Base-by-base conservation (phyloP, 257 asterid genomes). In the Euphrasia confusa region DNA sequence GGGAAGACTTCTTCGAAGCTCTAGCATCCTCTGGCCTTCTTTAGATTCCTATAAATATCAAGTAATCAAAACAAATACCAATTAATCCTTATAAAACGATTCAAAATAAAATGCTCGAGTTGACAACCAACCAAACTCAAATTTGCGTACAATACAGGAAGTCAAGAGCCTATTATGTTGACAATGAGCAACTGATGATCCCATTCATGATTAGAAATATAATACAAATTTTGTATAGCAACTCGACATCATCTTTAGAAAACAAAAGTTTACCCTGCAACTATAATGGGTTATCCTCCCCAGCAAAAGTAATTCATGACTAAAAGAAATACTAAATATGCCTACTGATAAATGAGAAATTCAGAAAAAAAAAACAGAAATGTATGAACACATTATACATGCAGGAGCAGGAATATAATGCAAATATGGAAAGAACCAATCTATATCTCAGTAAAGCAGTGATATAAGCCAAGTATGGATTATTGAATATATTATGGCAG, bases 21-120 rank as follows among this genome's bases (percentile, higher is more conserved):
- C 92, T 69, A 62, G 79, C 95, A 89, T 89, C 83, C 64, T 87
- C 71, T 81, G 88, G 68, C 97, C 97, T 68, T 87, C 90, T 26
- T 75, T 58, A 78, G 97, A 84, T 71, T 69, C 92, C 97, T 89
- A 68, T n/a, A 53, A 14, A 58, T 24, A 14, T 53, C 13, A 67
- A 63, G 37, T 64, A 64, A 65, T 27, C 61, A 49, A 42, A 68
- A 65, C 50, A 12, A 49, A 52, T 48, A 64, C 61, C 44, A 53
- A n/a, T 17, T 48, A 35, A 60, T 44, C 11, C 14, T 40, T 73
- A 35, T 35, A 1, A 67, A 65, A 45, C 33, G 71, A 44, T 59
- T 66, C 58, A 26, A 56, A 59, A 26, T 33, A 28, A 44, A 42
- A 71, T 68, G 42, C n/a, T 58, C 66, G 28, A 44, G 21, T 47